phyloP scores from a whole-genome alignment of 1,284 basidiomycete species.

The Coriolopsis trogii region DNA sequence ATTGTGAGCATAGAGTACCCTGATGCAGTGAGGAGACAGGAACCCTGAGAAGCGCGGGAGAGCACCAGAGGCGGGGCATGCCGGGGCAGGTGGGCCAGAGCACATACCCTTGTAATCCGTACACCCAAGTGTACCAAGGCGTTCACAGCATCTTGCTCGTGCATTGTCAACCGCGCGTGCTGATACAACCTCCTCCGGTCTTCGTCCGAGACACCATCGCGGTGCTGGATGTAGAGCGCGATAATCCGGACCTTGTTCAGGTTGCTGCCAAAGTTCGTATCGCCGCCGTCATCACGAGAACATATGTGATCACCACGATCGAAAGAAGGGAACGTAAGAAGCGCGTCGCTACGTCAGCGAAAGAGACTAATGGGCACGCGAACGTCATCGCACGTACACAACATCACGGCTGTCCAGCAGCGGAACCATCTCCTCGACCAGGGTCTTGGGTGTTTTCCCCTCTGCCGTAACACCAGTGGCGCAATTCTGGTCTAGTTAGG shows the following conservation, averaged over 20 bases:
- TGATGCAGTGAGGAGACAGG: too few species aligned
- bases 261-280: conserved; percentile 69
- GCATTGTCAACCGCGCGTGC: conserved; percentile 87
- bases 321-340: background rate
- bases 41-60: too few species aligned
- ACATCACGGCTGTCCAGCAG: conserved; percentile 87
- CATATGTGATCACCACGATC: background rate
- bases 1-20: conserved; percentile 12
- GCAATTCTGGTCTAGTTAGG: conserved; percentile 63
- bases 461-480: conserved; percentile 89
- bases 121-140: conserved; percentile 85
- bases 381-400: conserved; percentile 51
- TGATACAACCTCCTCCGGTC: conserved; percentile 94
- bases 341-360: conserved; percentile 15
- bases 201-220: conserved; percentile 97
- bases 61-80: too few species aligned
- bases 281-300: conserved; percentile 9
- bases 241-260: conserved; percentile 96
- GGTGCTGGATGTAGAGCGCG: conserved; percentile 93
- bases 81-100: too few species aligned
- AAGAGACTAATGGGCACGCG: background rate
- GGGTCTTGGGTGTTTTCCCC: conserved; percentile 87
- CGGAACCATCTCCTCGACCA: conserved; percentile 99
- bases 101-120: conserved; percentile 81
- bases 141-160: conserved; percentile 95